phyloP scores from a whole-genome alignment of 495 filamentous ascomycete species.

The Hypomontagnella monticulosa region DNA sequence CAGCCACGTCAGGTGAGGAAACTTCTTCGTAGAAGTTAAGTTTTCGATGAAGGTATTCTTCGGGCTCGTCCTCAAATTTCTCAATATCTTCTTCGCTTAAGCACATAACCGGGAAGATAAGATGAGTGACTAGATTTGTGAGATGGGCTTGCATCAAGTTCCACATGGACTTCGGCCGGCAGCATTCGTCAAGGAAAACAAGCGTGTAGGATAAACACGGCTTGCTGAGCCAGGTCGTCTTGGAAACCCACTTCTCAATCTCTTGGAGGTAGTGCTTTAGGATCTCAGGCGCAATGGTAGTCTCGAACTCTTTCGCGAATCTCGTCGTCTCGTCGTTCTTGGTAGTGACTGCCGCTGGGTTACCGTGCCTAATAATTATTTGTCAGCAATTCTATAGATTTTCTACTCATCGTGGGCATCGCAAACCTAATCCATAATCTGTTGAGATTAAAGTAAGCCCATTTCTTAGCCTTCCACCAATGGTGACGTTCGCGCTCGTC shows the following conservation, averaged over 20 bases:
- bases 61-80: slow-evolving; percentile 90
- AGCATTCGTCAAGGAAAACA: slow-evolving; percentile 94
- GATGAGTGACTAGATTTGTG: slow-evolving; percentile 87
- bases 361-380: slow-evolving; percentile 78
- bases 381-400: slow-evolving; percentile 31
- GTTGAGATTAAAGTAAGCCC: slow-evolving; percentile 97
- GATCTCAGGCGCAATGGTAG: slow-evolving; percentile 92
- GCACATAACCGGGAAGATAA: slow-evolving; percentile 94
- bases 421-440: slow-evolving; percentile 89
- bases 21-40: slow-evolving; percentile 98
- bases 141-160: slow-evolving; percentile 91
- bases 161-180: slow-evolving; percentile 98
- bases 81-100: slow-evolving; percentile 93
- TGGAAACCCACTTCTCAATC: slow-evolving; percentile 96
- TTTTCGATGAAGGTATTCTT: slow-evolving; percentile 96
- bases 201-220: slow-evolving; percentile 90
- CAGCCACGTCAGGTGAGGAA: slow-evolving; percentile 93
- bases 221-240: slow-evolving; percentile 94
- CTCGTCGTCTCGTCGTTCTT: slow-evolving; percentile 71
- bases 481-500: slow-evolving; percentile 91
- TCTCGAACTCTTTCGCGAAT: slow-evolving; percentile 89
- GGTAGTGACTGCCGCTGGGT: slow-evolving; percentile 73
- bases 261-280: slow-evolving; percentile 90
- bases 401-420: background rate
- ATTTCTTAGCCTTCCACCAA: slow-evolving; percentile 99